Base-by-base conservation (phyloP, 2,329 filamentous ascomycete species). In the Claviceps spartinae region DNA sequence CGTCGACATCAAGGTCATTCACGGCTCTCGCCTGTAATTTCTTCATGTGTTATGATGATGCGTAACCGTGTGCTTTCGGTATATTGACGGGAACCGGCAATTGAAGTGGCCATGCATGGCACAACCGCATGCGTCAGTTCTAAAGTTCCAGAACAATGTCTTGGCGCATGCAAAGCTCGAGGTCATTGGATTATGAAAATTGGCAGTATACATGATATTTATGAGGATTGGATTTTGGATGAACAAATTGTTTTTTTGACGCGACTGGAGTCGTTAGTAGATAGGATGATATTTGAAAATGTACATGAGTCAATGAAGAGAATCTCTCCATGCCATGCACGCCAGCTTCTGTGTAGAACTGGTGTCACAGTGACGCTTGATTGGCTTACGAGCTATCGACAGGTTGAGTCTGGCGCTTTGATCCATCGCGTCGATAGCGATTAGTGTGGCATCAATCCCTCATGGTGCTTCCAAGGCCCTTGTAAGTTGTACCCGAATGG, bases 1-100 rank as follows among this genome's bases (percentile, higher is more conserved):
- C 63, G 93, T 98, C 62, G 93, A 98, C 81, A 93, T 94, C 83
- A 97, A 96, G 86, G 86, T 95, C 67, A 86, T 97, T 68, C 93
- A 98, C 76, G 81, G 80, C 66, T 82, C 80, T 60, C 78, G 77
- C 64, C 72, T 84, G 69, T 84, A 82, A 74, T 44, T 43, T 16
- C 43, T 50, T 9, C 3, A 34, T 11, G 30, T 34, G 30, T 11
- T 34, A 4, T 11, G 30, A 34, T 34, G 30, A 34, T 34, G 9
- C 9, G 9, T 34, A 34, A 34, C 9, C 30, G 9, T 34, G 30
- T 4, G 30, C 3, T 34, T 11, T 34, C 9, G 46, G 18, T 53
- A 50, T 53, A 40, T 54, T 57, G 53, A 54, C 54, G 46, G 48
- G 53, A 40, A 46, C 47, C 6, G 49, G 38, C 52, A 49, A 47